Percentiles rank a stretch among this genome's conserved stretches.
These are phyloP conservation scores for Rhodofomes roseus DNA, from an alignment of 1,284 basidiomycete genomes.

Conservation along the genomic window DNA sequence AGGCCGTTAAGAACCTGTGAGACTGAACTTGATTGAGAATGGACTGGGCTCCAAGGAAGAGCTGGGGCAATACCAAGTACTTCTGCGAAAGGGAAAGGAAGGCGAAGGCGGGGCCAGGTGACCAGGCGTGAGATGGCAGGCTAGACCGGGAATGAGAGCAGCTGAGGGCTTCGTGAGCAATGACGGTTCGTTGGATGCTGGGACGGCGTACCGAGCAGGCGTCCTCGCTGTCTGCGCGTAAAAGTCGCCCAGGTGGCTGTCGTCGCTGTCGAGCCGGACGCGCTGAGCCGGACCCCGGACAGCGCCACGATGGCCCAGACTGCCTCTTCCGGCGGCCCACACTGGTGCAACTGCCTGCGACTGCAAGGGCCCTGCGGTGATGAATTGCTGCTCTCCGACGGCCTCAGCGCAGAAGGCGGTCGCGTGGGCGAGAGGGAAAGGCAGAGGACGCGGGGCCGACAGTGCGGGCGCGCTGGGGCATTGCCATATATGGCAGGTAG, in stretches of 20 bases:
- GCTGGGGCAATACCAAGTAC: background rate
- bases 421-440: background rate
- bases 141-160: background rate
- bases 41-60: background rate
- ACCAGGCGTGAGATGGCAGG: conserved; percentile 1
- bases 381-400: background rate
- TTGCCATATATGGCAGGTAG: background rate
- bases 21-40: background rate
- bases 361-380: background rate
- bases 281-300: background rate
- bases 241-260: no score
- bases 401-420: background rate
- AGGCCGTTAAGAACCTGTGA: background rate
- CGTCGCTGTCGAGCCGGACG: background rate
- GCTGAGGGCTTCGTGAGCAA: background rate
- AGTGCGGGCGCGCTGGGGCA: background rate
- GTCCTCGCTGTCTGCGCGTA: no score
- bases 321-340: background rate
- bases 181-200: background rate
- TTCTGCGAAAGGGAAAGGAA: background rate
- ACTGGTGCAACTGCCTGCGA: background rate
- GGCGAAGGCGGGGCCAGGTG: conserved; percentile 3
- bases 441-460: conserved; percentile 3
- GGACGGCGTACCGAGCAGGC: background rate
- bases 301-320: background rate